Percentiles rank a stretch among this genome's conserved stretches.
Conservation (phyloP, 78 protist species). For the Guillardia theta region DNA sequence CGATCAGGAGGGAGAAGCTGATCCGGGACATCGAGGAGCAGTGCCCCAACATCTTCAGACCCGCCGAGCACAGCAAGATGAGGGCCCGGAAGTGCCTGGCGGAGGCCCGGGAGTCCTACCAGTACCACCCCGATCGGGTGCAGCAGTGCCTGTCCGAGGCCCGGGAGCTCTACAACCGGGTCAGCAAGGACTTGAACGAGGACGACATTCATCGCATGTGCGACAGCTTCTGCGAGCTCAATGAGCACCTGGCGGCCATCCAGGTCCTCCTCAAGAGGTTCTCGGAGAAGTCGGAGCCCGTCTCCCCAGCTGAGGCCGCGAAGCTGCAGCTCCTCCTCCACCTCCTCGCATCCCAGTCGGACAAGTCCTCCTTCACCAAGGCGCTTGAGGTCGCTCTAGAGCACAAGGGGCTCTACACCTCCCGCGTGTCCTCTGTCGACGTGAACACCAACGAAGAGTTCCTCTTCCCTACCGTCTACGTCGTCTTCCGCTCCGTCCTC, state of each 20-base stretch:
- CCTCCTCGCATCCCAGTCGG: background rate
- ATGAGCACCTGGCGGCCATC: background rate
- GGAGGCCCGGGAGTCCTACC: background rate
- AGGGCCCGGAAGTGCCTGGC: background rate
- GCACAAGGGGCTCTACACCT: background rate
- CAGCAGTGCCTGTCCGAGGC: background rate
- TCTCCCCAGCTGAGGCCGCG: background rate
- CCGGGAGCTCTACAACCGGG: background rate
- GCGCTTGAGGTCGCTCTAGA: background rate
- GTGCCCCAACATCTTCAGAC: background rate
- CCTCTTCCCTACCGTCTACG: background rate
- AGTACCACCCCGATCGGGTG: background rate
- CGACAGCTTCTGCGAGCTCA: background rate
- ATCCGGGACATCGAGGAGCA: background rate
- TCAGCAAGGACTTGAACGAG: background rate
- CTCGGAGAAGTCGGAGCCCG: background rate
- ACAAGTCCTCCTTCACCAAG: background rate
- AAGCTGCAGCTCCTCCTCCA: background rate
- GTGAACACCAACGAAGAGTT: background rate
- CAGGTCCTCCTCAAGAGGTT: background rate
- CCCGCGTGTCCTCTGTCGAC: too few relatives aligned
- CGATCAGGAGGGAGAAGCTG: background rate
- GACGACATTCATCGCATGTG: background rate
- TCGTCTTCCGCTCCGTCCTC: background rate
- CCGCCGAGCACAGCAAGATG: background rate